Evolutionary conservation across 2,329 filamentous ascomycete genomes (phyloP).

Genomic region (Colletotrichum cuscutae): DNA sequence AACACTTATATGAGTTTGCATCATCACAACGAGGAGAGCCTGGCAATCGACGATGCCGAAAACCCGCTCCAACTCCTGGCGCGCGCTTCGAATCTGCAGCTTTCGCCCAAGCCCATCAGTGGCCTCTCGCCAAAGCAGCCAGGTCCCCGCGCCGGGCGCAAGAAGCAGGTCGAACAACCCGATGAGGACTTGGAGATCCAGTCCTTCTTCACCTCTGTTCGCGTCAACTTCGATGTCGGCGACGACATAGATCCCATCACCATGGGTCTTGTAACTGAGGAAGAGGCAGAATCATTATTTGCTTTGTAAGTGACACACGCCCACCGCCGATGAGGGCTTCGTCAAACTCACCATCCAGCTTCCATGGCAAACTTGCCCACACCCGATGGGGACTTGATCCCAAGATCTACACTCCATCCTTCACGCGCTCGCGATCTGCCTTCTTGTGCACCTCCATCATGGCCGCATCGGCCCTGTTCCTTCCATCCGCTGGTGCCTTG

Average conservation of each 20-base stretch:
- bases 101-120: slow-evolving; percentile 52
- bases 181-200: slow-evolving; percentile 61
- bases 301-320: slow-evolving; percentile 63
- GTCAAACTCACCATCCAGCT: slow-evolving; percentile 54
- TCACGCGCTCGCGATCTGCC: slow-evolving; percentile 74
- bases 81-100: slow-evolving; percentile 74
- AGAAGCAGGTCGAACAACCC: slow-evolving; percentile 39
- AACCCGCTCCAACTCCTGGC: slow-evolving; percentile 80
- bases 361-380: slow-evolving; percentile 76
- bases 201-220: slow-evolving; percentile 74
- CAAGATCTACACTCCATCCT: slow-evolving; percentile 70
- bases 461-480: slow-evolving; percentile 74
- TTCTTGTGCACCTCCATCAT: slow-evolving; percentile 79
- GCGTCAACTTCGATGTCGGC: slow-evolving; percentile 71
- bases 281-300: slow-evolving; percentile 73
- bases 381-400: slow-evolving; percentile 81
- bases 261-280: slow-evolving; percentile 73
- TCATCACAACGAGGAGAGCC: slow-evolving; percentile 55
- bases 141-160: slow-evolving; percentile 27
- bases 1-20: slow-evolving; percentile 38
- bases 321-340: slow-evolving; percentile 4
- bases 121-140: slow-evolving; percentile 35
- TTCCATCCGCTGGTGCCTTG: slow-evolving; percentile 70
- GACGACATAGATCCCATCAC: slow-evolving; percentile 75
- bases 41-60: slow-evolving; percentile 77